Conservation (phyloP, 345 rosid species). For the Linum trigynum region DNA sequence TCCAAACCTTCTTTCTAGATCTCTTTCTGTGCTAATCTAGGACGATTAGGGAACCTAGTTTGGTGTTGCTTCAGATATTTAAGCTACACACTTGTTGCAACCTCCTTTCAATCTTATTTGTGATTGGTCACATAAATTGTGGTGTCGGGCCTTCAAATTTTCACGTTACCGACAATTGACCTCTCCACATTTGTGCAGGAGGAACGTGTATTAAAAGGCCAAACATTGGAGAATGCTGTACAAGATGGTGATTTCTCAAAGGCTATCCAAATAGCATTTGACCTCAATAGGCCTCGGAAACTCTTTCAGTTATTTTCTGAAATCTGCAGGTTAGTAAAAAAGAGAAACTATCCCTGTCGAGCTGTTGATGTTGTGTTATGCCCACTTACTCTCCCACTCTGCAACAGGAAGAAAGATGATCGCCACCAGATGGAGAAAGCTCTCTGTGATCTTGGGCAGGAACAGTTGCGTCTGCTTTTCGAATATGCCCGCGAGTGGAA, state of each 20-base stretch:
- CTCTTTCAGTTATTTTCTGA: conserved; percentile 61
- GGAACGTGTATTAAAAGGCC: conserved; percentile 62
- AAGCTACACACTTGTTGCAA: no score
- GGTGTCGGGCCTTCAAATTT: neutral
- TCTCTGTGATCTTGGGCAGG: conserved; percentile 52
- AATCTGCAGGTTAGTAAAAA: conserved; percentile 53
- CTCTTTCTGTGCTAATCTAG: no score
- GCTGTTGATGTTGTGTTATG: neutral
- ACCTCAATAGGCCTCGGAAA: conserved; percentile 74
- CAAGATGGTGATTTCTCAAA: conserved; percentile 65
- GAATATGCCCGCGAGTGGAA: conserved; percentile 92
- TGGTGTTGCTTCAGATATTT: no score
- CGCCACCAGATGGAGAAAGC: conserved; percentile 49
- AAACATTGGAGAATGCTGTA: conserved; percentile 82
- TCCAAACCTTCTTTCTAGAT: no score
- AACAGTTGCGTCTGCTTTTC: conserved; percentile 58
- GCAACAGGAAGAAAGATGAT: conserved; percentile 50
- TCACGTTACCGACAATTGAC: neutral
- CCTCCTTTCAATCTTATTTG: no score
- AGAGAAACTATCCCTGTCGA: neutral
- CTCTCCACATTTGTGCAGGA: conserved; percentile 38
- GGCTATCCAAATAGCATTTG: conserved; percentile 79
- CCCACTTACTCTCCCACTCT: neutral
- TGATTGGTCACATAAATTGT: no score
- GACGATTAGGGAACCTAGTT: no score